Evolutionary conservation across 2,329 filamentous ascomycete genomes (phyloP).

Genomic region (Epichloe amarillans): DNA sequence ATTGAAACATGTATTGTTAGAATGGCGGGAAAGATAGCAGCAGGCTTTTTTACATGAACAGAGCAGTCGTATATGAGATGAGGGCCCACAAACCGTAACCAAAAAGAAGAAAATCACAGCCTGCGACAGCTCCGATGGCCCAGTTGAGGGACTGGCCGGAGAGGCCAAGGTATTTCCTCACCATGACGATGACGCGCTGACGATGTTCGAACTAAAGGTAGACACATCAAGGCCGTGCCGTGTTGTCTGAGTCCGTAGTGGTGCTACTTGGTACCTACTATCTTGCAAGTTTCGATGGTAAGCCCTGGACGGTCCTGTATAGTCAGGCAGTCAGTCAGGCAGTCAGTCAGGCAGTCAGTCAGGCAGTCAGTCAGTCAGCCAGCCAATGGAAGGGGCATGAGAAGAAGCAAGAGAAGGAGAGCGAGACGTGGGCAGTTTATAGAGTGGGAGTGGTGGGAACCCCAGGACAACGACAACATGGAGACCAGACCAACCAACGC

Average conservation of each 20-base stretch:
- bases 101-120: conserved; percentile 55
- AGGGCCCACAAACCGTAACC: conserved; percentile 34
- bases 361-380: no score
- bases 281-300: no score
- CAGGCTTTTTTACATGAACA: not conserved
- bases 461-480: no score
- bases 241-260: not conserved
- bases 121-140: conserved; percentile 58
- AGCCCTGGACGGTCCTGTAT: no score
- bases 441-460: not conserved
- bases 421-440: conserved; percentile 1
- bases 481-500: no score
- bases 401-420: not conserved
- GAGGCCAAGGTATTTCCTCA: conserved; percentile 47
- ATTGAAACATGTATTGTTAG: not conserved
- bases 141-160: conserved; percentile 52
- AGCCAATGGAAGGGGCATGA: no score
- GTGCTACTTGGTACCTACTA: no score
- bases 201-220: not conserved
- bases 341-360: no score
- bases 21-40: not conserved
- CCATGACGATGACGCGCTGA: conserved; percentile 14
- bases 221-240: not conserved
- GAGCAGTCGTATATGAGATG: not conserved
- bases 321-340: no score